Conservation (phyloP, 129 eudicot genomes). For the Artemisia argyi region DNA sequence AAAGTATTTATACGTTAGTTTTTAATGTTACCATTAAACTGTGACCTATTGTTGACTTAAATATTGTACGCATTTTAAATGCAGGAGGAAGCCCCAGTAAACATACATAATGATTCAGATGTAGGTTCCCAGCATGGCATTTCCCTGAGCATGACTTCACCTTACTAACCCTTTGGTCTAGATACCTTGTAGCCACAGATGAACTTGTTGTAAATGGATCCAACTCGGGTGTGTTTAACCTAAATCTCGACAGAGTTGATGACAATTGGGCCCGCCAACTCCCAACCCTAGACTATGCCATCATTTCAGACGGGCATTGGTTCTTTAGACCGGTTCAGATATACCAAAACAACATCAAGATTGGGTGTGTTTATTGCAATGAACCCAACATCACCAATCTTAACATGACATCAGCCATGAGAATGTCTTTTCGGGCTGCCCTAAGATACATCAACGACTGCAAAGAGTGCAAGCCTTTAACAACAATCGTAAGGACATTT, state of each 20-base stretch:
- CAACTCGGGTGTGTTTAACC: conserved; percentile 58
- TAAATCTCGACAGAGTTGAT: conserved; percentile 64
- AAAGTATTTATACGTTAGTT: too few species aligned
- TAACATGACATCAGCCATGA: conserved; percentile 33
- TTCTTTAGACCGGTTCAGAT: conserved; percentile 55
- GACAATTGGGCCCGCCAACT: conserved; percentile 36
- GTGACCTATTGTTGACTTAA: not conserved
- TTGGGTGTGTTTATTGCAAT: conserved; percentile 67
- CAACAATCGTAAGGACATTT: conserved; percentile 52
- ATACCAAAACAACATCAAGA: conserved; percentile 30
- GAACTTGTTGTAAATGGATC: conserved; percentile 42
- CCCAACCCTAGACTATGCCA: conserved; percentile 51
- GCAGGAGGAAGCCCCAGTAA: conserved; percentile 45
- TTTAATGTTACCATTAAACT: too few species aligned
- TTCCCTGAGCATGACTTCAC: conserved; percentile 53
- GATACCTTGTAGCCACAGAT: conserved; percentile 40
- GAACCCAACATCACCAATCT: conserved; percentile 35
- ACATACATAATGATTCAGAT: conserved; percentile 31
- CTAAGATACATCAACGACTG: conserved; percentile 38
- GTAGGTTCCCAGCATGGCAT: conserved; percentile 41
- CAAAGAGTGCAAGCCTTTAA: conserved; percentile 48
- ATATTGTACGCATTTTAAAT: not conserved
- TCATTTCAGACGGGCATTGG: conserved; percentile 91
- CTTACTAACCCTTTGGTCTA: conserved; percentile 49
- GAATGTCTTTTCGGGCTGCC: conserved; percentile 59